Evolutionary conservation across 306 rosid species (phyloP).

Genomic region (Lathyrus sativus): DNA sequence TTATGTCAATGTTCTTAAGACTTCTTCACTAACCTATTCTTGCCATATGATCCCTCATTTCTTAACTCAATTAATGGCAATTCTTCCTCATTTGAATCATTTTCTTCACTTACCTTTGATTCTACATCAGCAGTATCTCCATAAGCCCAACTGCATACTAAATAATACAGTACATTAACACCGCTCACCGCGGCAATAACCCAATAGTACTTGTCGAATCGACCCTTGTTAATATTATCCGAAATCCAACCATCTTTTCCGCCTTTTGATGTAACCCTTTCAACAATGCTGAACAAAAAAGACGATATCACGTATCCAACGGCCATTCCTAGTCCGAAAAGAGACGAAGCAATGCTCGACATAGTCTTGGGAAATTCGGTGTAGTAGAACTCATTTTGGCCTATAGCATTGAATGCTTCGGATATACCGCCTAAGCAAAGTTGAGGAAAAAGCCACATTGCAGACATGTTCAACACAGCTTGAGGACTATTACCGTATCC

Average conservation of each 20-base stretch:
- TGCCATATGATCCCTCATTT: not conserved
- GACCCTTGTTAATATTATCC: slow-evolving; percentile 29
- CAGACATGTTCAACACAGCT: slow-evolving; percentile 21
- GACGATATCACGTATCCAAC: slow-evolving; percentile 4
- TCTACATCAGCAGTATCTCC: slow-evolving; percentile 21
- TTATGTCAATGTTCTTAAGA: not conserved
- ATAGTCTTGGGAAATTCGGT: slow-evolving; percentile 25
- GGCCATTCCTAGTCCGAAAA: slow-evolving; percentile 25
- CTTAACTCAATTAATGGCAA: not conserved
- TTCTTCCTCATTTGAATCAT: slow-evolving; percentile 17
- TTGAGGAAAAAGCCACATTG: slow-evolving; percentile 31
- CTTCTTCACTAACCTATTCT: not conserved
- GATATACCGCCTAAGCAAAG: slow-evolving; percentile 23
- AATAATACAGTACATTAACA: slow-evolving; percentile 20
- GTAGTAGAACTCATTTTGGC: slow-evolving; percentile 31
- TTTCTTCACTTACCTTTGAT: slow-evolving; percentile 14
- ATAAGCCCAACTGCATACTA: slow-evolving; percentile 27
- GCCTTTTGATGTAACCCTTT: not conserved
- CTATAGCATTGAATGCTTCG: slow-evolving; percentile 24
- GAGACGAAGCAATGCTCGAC: slow-evolving; percentile 18
- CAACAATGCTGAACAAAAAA: not conserved
- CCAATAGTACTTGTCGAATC: slow-evolving; percentile 22
- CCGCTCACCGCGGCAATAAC: slow-evolving; percentile 15
- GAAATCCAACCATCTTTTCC: slow-evolving; percentile 27
- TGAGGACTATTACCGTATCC: slow-evolving; percentile 8